These are phyloP conservation scores for Globisporangium echinulatum DNA, from an alignment of 352 stramenopile genomes.

Conservation along the genomic window DNA sequence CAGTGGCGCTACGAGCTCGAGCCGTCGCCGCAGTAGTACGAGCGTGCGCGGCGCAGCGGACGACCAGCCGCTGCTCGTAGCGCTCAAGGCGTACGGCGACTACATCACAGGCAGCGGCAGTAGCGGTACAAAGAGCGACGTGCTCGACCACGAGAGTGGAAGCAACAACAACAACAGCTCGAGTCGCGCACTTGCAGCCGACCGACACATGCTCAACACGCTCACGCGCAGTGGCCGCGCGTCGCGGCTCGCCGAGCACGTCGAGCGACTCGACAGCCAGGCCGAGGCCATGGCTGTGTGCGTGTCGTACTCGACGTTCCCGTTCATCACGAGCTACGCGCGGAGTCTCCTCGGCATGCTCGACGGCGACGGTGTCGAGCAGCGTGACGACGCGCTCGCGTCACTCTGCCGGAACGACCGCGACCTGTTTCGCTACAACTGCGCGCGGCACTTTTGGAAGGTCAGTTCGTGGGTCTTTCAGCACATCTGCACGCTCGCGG, in stretches of 20 bases:
- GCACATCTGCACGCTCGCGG: slow-evolving; percentile 70
- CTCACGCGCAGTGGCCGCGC: slow-evolving; percentile 55
- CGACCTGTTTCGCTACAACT: slow-evolving; percentile 63
- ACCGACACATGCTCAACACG: slow-evolving; percentile 59
- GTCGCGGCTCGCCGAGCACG: slow-evolving; percentile 49
- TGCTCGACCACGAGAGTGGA: slow-evolving; percentile 19
- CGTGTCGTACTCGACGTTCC: slow-evolving; percentile 78
- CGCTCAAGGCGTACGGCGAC: slow-evolving; percentile 64
- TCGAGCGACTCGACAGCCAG: slow-evolving; percentile 67
- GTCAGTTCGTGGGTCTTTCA: slow-evolving; percentile 77
- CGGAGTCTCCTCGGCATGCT: slow-evolving; percentile 66
- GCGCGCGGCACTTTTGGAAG: slow-evolving; percentile 63
- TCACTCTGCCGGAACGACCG: slow-evolving; percentile 46
- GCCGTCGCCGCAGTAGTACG: slow-evolving; percentile 15
- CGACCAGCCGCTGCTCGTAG: slow-evolving; percentile 52
- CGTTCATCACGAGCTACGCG: slow-evolving; percentile 82
- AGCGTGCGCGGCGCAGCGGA: slow-evolving; percentile 21
- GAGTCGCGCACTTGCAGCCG: slow-evolving; percentile 13
- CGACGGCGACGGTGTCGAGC: slow-evolving; percentile 58
- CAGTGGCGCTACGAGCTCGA: slow-evolving; percentile 18
- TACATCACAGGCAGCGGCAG: slow-evolving; percentile 44
- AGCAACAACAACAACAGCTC: slow-evolving; percentile 2
- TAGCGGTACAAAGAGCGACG: slow-evolving; percentile 17
- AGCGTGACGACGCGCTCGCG: slow-evolving; percentile 30
- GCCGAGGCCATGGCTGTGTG: slow-evolving; percentile 66